Conservation (phyloP, 106 monocot species). For the Triglochin maritima region DNA sequence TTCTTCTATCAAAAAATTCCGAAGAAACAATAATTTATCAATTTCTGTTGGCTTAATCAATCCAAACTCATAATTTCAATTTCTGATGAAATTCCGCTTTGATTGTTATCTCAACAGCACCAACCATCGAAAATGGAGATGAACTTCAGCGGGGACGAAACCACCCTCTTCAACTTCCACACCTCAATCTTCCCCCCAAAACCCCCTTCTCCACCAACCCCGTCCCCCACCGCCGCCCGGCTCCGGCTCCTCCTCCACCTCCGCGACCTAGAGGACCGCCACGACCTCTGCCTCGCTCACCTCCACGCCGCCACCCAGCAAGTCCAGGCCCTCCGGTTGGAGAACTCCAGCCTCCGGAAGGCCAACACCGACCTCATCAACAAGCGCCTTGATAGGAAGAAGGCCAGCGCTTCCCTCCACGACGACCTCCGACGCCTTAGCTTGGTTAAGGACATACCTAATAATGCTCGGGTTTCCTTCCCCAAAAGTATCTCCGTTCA, state of each 20-base stretch:
- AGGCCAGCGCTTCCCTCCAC: slow-evolving; percentile 7
- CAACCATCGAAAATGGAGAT: background rate
- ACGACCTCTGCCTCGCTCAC: slow-evolving; percentile 63
- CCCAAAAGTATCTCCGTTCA: slow-evolving; percentile 89
- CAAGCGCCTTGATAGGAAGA: slow-evolving; percentile 24
- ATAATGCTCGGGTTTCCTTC: slow-evolving; percentile 11
- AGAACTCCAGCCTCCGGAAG: slow-evolving; percentile 63
- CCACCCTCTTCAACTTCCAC: slow-evolving; percentile 1
- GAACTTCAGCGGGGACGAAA: background rate
- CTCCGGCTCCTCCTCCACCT: slow-evolving; percentile 60
- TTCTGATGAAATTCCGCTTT: too few species aligned
- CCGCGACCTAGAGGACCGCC: slow-evolving; percentile 48
- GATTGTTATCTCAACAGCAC: background rate
- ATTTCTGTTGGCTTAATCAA: too few species aligned
- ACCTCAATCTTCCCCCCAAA: slow-evolving; percentile 5
- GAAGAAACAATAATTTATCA: too few species aligned
- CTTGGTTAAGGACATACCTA: slow-evolving; percentile 9
- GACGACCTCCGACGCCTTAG: slow-evolving; percentile 41
- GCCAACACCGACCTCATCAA: slow-evolving; percentile 47
- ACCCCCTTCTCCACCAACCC: slow-evolving; percentile 12
- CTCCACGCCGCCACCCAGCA: slow-evolving; percentile 41
- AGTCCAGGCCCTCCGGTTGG: slow-evolving; percentile 44
- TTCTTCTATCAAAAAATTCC: too few species aligned
- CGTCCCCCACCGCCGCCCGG: slow-evolving; percentile 40
- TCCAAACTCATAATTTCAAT: too few species aligned